phyloP scores from a whole-genome alignment of 306 rosid genomes.

The Pyrus pyrifolia region DNA sequence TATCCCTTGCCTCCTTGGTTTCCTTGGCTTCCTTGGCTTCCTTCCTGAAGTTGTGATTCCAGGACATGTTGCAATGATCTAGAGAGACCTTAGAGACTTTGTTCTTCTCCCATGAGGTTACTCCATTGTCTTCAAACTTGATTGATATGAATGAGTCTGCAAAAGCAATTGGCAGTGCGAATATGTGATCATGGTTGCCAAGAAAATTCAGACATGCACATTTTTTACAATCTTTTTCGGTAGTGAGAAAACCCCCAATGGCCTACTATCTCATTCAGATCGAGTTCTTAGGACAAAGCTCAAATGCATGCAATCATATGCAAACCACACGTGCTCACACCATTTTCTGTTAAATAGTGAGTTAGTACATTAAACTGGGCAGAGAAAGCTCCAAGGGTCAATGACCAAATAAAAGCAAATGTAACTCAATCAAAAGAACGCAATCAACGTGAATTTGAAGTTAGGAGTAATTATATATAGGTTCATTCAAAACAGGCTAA shows the following conservation, averaged over 20 bases:
- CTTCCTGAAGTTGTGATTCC: conserved; percentile 43
- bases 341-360: neutral
- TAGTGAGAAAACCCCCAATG: neutral
- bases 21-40: conserved; percentile 30
- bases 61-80: conserved; percentile 52
- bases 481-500: neutral
- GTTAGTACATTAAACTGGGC: neutral
- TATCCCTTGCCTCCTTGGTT: conserved; percentile 31
- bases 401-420: neutral
- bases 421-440: neutral
- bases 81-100: conserved; percentile 53
- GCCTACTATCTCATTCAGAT: neutral
- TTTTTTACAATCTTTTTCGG: neutral
- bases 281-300: neutral
- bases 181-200: conserved; percentile 18
- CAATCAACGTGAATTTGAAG: neutral
- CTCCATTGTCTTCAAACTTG: conserved; percentile 85
- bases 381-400: neutral
- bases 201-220: neutral
- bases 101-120: conserved; percentile 87
- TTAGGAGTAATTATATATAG: neutral
- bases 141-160: conserved; percentile 94
- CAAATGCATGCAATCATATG: neutral
- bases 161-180: conserved; percentile 12
- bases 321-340: neutral